A percentile compares a stretch with the other conserved stretches of the same genome.
phyloP scores from a whole-genome alignment of 257 asterid species.

The Solanum ahanhuiri region DNA sequence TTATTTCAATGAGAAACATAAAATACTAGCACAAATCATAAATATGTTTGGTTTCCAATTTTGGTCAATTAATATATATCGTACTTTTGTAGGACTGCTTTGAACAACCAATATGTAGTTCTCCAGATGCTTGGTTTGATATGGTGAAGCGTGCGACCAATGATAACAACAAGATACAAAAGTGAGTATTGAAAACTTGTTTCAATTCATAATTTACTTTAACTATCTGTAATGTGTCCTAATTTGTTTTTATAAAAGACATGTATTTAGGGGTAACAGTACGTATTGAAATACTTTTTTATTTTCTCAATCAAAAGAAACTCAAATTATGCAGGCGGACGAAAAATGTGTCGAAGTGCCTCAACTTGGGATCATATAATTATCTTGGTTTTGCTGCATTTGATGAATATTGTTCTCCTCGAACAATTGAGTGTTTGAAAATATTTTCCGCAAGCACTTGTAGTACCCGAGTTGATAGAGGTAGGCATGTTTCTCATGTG shows the following conservation, averaged over 20 bases:
- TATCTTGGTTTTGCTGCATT: neutral
- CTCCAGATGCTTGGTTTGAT: constrained; percentile 99
- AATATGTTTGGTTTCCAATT: neutral
- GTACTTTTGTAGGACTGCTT: constrained; percentile 67
- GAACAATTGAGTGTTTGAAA: constrained; percentile 42
- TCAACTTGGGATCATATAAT: neutral
- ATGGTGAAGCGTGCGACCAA: constrained; percentile 86
- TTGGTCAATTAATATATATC: neutral
- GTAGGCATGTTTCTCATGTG: constrained; percentile 23
- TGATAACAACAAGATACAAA: constrained; percentile 77
- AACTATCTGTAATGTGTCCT: neutral
- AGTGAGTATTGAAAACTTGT: constrained; percentile 29
- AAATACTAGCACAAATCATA: neutral
- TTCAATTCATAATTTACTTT: neutral
- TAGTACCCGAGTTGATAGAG: constrained; percentile 90
- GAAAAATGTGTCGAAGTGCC: neutral
- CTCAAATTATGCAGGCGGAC: neutral
- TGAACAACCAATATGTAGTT: constrained; percentile 86
- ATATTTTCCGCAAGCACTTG: constrained; percentile 80
- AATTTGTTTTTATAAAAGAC: neutral
- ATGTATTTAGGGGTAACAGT: neutral
- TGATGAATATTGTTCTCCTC: neutral
- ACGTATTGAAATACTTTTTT: neutral
- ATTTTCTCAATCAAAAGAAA: neutral
- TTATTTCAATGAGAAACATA: neutral